Evolutionary conservation across 371 early-diverging fungal genomes (phyloP).

Genomic region (Entomophthora muscae): DNA sequence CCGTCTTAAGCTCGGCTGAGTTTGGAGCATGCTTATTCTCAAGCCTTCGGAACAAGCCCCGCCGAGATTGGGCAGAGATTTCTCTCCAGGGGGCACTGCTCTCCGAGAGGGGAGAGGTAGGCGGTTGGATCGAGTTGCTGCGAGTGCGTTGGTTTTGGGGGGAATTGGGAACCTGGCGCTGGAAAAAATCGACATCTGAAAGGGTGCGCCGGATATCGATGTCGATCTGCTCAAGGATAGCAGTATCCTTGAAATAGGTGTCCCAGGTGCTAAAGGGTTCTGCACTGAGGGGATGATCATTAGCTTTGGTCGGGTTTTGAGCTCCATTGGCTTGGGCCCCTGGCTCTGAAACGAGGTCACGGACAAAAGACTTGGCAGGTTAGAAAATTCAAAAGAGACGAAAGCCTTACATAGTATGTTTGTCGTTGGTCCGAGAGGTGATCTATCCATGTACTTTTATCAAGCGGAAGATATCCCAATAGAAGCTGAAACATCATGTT

Average conservation of each 20-base stretch:
- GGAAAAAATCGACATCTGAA: slow-evolving; percentile 69
- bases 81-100: not conserved
- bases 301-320: slow-evolving; percentile 3
- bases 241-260: slow-evolving; percentile 32
- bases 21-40: not conserved
- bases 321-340: slow-evolving; percentile 16
- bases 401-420: slow-evolving; percentile 37
- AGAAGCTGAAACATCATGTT: slow-evolving; percentile 21
- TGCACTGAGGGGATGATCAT: slow-evolving; percentile 9
- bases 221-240: slow-evolving; percentile 58
- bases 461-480: slow-evolving; percentile 52
- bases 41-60: not conserved
- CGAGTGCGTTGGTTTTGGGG: slow-evolving; percentile 26
- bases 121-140: not conserved
- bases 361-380: slow-evolving; percentile 13
- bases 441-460: slow-evolving; percentile 43
- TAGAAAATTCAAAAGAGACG: not conserved
- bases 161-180: slow-evolving; percentile 33
- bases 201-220: slow-evolving; percentile 66
- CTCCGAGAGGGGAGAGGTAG: not conserved
- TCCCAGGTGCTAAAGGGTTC: slow-evolving; percentile 28
- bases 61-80: not conserved
- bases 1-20: not conserved
- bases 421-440: slow-evolving; percentile 27
- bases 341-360: slow-evolving; percentile 32